phyloP scores from a whole-genome alignment of 371 early-diverging fungal species.

The Mucor indicus region DNA sequence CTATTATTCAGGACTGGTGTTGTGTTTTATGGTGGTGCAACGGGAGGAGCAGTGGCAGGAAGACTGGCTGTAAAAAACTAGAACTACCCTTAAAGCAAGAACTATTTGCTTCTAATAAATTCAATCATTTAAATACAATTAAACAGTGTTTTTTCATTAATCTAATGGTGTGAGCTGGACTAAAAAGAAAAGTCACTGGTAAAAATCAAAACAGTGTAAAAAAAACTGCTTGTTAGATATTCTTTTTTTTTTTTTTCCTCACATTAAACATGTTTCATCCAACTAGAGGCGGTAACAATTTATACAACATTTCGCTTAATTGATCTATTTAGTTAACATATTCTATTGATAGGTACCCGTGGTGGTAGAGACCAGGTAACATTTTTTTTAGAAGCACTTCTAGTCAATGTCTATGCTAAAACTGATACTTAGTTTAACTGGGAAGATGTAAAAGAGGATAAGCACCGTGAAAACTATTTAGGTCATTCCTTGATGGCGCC shows the following conservation, averaged over 20 bases:
- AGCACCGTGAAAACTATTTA: constrained; percentile 83
- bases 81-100: too few relatives aligned
- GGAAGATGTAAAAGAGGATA: constrained; percentile 80
- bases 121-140: too few relatives aligned
- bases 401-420: not conserved
- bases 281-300: constrained; percentile 42
- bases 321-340: too few relatives aligned
- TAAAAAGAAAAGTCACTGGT: too few relatives aligned
- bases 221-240: too few relatives aligned
- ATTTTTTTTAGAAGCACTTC: not conserved
- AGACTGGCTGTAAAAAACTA: constrained; percentile 1
- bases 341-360: constrained; percentile 45
- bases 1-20: constrained; percentile 28
- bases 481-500: constrained; percentile 84
- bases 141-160: too few relatives aligned
- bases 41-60: constrained; percentile 33
- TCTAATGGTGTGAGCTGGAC: too few relatives aligned
- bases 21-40: constrained; percentile 42
- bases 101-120: too few relatives aligned
- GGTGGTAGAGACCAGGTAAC: constrained; percentile 63
- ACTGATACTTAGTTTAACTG: constrained; percentile 47
- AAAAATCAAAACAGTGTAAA: too few relatives aligned
- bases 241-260: not conserved
- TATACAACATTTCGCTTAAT: not conserved
- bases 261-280: constrained; percentile 43